Evolutionary conservation across 495 filamentous ascomycete genomes (phyloP).

Genomic region (Penicillium parvum): DNA sequence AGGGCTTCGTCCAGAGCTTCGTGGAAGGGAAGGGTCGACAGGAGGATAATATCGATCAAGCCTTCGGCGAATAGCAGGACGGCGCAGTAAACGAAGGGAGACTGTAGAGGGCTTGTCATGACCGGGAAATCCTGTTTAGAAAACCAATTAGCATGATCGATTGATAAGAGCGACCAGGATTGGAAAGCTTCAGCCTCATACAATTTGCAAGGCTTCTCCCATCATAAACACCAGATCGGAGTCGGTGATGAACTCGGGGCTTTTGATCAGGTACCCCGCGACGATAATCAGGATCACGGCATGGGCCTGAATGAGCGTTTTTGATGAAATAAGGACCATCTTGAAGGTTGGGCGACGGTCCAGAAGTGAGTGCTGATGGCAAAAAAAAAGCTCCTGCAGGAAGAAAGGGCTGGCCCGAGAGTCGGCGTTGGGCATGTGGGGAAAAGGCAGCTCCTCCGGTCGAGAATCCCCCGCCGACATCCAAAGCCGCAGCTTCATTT

Average conservation of each 20-base stretch:
- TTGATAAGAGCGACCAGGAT: neutral
- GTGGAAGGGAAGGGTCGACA: conserved; percentile 48
- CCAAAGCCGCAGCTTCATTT: neutral
- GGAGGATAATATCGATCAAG: conserved; percentile 67
- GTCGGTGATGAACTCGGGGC: conserved; percentile 64
- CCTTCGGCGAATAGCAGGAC: conserved; percentile 63
- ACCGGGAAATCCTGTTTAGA: conserved; percentile 41
- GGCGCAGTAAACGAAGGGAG: conserved; percentile 67
- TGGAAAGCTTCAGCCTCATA: conserved; percentile 29
- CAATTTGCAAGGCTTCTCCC: conserved; percentile 76
- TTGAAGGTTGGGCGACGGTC: conserved; percentile 9
- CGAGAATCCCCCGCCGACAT: conserved; percentile 13
- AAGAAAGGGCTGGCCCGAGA: conserved; percentile 13
- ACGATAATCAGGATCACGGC: conserved; percentile 78
- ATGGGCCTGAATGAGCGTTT: conserved; percentile 70
- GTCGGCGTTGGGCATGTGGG: conserved; percentile 16
- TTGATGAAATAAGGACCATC: conserved; percentile 77
- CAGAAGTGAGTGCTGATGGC: neutral
- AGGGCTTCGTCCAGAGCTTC: conserved; percentile 36
- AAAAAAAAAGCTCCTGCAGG: conserved; percentile 5
- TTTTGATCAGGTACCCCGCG: conserved; percentile 74
- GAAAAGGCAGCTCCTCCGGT: conserved; percentile 14
- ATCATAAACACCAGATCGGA: conserved; percentile 79
- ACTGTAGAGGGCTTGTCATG: conserved; percentile 55
- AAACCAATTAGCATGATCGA: conserved; percentile 30